Evolutionary conservation across 345 rosid genomes (phyloP), one percentile per base, ranked within the genome.

Genomic region (Erysimum cheiranthoides): DNA sequence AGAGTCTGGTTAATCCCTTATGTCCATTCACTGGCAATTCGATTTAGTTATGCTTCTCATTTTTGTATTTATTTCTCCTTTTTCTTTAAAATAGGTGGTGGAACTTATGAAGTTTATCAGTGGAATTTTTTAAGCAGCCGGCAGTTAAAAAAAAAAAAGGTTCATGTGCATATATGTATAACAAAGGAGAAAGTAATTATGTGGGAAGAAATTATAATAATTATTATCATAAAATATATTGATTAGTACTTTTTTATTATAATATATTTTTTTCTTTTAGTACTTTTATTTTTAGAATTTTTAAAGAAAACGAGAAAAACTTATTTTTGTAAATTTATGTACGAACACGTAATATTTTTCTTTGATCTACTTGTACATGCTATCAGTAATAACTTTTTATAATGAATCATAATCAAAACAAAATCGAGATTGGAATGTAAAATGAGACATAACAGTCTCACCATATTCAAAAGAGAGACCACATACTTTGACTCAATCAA

Each of bases 361-460:
- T 16, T 17, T 59, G 30, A 9, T 39, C 40, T 39, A 61, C 17
- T 27, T 38, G 34, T 27, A 46, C 53, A 16, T 47, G 39, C 60
- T 13, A 68, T 6, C 39, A 31, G 2, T 28, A 34, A 10, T 34
- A 43, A 11, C 10, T n/a, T 62, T 77, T 71, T 14, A 10, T 36
- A n/a, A 66, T 56, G 60, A 51, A 60, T 77, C 18, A n/a, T n/a
- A n/a, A 60, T 43, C 36, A 59, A 61, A 31, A 8, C 40, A 67
- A 68, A 51, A 6, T 51, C 4, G 34, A 68, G 42, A 52, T 47
- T 53, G 38, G 12, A 49, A 68, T 61, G 64, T 28, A 59, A 49
- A 51, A 21, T 39, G 27, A 40, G 62, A 61, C 38, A 38, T 38
- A 31, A 59, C 25, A 49, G 35, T 43, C 14, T 34, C 66, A 35